Conservation (phyloP, 768 basidiomycete species). For the Dentipellis sp. region DNA sequence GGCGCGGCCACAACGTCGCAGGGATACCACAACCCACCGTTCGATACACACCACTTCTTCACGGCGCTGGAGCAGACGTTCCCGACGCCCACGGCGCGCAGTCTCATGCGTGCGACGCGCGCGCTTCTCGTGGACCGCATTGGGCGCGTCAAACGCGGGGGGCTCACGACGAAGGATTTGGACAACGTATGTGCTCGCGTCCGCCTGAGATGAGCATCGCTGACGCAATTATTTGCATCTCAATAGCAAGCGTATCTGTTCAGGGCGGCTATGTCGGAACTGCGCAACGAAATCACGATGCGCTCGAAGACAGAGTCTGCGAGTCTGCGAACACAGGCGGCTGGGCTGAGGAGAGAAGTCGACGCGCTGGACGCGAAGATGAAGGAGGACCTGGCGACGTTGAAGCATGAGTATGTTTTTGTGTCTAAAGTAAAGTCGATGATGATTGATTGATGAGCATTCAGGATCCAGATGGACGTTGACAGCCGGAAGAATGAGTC, state of each 20-base stretch:
- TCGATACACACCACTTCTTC: conserved; percentile 78
- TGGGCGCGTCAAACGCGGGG: conserved; percentile 62
- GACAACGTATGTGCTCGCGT: conserved; percentile 54
- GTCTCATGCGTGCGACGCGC: conserved; percentile 77
- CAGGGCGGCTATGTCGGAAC: conserved; percentile 84
- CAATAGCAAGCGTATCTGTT: conserved; percentile 90
- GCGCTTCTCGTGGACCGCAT: conserved; percentile 72
- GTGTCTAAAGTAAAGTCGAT: background rate
- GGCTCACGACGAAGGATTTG: conserved; percentile 65
- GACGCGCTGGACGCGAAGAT: conserved; percentile 82
- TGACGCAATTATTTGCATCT: too few species aligned
- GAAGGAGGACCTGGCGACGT: conserved; percentile 82
- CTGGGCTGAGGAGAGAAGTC: conserved; percentile 78
- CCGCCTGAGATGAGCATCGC: too few species aligned
- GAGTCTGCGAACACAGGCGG: conserved; percentile 64
- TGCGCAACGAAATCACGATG: conserved; percentile 78
- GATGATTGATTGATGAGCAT: background rate
- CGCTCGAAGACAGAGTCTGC: conserved; percentile 78
- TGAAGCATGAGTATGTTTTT: conserved; percentile 83
- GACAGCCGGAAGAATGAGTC: conserved; percentile 91
- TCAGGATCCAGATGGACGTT: conserved; percentile 92
- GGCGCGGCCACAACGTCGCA: conserved; percentile 14
- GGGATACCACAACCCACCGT: conserved; percentile 60
- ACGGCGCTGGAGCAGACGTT: conserved; percentile 63
- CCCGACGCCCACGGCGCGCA: conserved; percentile 61